These are phyloP conservation scores for Colletotrichum incanum DNA, from an alignment of 2,329 filamentous ascomycete genomes.

Conservation along the genomic window DNA sequence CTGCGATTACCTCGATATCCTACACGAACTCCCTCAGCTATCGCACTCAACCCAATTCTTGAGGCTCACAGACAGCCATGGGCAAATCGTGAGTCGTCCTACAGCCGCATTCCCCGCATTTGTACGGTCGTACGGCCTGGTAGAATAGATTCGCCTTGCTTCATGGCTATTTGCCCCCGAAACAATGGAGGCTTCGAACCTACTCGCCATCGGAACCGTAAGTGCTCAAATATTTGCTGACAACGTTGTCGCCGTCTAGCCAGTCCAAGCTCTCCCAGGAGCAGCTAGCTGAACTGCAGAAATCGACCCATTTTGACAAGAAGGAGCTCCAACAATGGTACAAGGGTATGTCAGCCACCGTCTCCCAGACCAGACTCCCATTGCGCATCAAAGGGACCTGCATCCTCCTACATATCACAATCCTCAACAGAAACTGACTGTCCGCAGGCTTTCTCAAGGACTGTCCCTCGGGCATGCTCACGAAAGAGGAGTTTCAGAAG, in stretches of 20 bases:
- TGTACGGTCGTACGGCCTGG: background rate
- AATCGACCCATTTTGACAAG: conserved; percentile 98
- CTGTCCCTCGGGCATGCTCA: conserved; percentile 96
- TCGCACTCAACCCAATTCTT: background rate
- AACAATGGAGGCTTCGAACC: background rate
- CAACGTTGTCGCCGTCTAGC: conserved; percentile 63
- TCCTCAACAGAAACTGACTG: conserved; percentile 3
- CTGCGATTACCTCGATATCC: background rate
- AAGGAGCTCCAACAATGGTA: conserved; percentile 99
- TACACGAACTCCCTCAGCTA: background rate
- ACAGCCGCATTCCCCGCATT: background rate
- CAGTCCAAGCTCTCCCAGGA: conserved; percentile 98
- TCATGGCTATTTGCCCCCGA: background rate
- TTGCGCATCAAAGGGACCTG: background rate
- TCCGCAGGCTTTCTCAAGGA: conserved; percentile 93
- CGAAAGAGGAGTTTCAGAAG: conserved; percentile 99
- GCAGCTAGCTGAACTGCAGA: conserved; percentile 95
- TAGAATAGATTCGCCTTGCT: background rate
- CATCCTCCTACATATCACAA: background rate
- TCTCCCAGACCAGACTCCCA: conserved; percentile 1
- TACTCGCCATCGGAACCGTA: background rate
- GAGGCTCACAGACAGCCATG: conserved; percentile 51
- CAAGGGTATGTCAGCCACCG: conserved; percentile 78
- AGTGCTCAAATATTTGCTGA: conserved; percentile 44
- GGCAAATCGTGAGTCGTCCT: conserved; percentile 62